Evolutionary conservation across 352 stramenopile species (phyloP), one percentile per base, ranked within the genome.

Genomic region (Pythium utonaiense): DNA sequence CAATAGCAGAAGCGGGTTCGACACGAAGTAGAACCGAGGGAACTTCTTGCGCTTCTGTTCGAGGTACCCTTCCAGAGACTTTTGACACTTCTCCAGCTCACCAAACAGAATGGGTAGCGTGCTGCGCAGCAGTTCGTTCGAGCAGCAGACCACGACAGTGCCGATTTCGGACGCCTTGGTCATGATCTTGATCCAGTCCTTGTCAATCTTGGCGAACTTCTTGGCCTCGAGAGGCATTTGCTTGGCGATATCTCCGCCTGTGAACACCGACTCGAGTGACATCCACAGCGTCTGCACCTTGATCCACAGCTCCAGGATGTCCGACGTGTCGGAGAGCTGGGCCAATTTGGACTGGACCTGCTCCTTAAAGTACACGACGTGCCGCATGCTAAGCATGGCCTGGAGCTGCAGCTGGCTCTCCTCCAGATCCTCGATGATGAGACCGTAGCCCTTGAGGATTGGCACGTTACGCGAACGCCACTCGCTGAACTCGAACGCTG

Each of bases 21-120:
- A 99, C 1, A 99, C 96, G 60, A 99, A 99, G 75, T 99, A 99
- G 80, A 99, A 99, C 19, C 97, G 88, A n/a, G 97, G 97, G 65
- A 99, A 99, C 66, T 98, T 98, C 74, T 98, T 98, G 45, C 97
- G 91, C 68, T 99, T 99, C 70, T 98, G 91, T 64, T 99, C 97
- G 19, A 99, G 71, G 75, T 99, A 99, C 0, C 95, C 97, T 67
- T 99, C 94, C 2, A 99, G 88, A 19, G 89, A 97, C 74, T 99
- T 99, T 65, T 99, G 96, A 61, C 96, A 99, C 64, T 98, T 98
- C 67, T 99, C 97, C 7, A 99, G 80, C 74, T 99, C 96, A 48
- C 81, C 82, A 70, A 98, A 99, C 93, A 99, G 99, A 7, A 92
- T 97, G 19, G 96, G 96, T 22, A 99, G 71, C 57, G 87, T 97